Evolutionary conservation across 2,329 filamentous ascomycete species (phyloP).

Genomic region (Talaromyces sp.): DNA sequence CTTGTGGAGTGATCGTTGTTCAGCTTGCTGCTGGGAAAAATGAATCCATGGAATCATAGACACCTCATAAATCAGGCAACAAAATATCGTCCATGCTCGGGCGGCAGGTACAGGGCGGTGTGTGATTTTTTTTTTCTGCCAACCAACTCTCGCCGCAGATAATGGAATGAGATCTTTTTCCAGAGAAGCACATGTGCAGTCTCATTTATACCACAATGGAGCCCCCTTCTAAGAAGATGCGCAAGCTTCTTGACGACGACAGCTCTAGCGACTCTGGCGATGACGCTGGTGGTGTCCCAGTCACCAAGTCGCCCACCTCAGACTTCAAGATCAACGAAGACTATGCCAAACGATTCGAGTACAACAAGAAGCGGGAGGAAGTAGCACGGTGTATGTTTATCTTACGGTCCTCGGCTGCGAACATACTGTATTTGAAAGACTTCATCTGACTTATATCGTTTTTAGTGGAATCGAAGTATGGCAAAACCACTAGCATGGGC

Average conservation of each 20-base stretch:
- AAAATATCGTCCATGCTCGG: not conserved
- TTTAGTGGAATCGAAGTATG: conserved; percentile 86
- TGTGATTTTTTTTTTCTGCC: conserved; percentile 37
- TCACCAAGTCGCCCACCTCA: conserved; percentile 35
- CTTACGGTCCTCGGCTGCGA: not conserved
- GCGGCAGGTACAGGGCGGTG: conserved; percentile 26
- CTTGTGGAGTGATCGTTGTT: no score
- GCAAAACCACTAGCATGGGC: conserved; percentile 47
- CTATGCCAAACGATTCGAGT: conserved; percentile 84
- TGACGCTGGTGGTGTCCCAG: conserved; percentile 44
- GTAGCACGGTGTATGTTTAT: conserved; percentile 55
- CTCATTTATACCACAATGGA: conserved; percentile 35
- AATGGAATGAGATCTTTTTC: not conserved
- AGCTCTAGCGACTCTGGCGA: conserved; percentile 40
- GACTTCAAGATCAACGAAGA: conserved; percentile 84
- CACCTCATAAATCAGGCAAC: conserved; percentile 1
- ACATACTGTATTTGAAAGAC: not conserved
- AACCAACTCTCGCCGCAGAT: conserved; percentile 6
- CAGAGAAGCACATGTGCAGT: no score
- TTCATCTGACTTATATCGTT: not conserved
- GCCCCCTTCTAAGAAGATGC: conserved; percentile 45
- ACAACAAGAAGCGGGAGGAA: conserved; percentile 97
- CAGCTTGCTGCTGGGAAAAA: not conserved
- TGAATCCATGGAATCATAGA: not conserved
- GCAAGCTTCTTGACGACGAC: conserved; percentile 45